These are phyloP conservation scores for Elsinoe arachidis DNA, from an alignment of 2,329 filamentous ascomycete genomes.

Conservation along the genomic window DNA sequence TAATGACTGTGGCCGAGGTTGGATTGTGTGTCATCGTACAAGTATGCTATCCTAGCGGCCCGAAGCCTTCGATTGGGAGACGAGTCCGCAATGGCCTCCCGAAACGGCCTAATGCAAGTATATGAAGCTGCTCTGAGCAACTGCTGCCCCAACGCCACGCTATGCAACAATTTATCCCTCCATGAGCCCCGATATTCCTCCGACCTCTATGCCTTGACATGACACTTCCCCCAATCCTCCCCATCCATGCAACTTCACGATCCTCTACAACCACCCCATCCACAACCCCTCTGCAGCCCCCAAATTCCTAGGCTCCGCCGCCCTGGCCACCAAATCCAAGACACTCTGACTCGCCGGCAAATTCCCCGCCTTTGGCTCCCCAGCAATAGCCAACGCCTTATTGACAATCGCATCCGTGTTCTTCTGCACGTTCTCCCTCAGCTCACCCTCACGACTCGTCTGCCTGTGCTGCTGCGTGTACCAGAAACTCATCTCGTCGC, in stretches of 20 bases:
- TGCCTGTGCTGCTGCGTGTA: conserved; percentile 68
- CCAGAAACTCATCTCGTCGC: conserved; percentile 98
- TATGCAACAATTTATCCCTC: background rate
- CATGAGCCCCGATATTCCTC: background rate
- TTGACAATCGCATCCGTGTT: conserved; percentile 92
- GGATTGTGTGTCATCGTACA: background rate
- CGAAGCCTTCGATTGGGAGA: background rate
- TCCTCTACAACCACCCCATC: conserved; percentile 80
- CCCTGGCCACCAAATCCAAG: conserved; percentile 85
- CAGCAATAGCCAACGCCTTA: conserved; percentile 74
- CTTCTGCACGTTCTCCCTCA: conserved; percentile 69
- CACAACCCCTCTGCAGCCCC: conserved; percentile 84
- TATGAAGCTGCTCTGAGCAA: background rate
- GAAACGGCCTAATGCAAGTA: background rate
- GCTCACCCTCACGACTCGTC: conserved; percentile 55
- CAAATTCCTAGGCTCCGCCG: conserved; percentile 84
- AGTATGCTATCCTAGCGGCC: background rate
- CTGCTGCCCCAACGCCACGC: conserved; percentile 6
- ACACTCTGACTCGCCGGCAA: conserved; percentile 94
- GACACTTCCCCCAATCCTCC: background rate
- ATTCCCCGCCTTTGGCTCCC: conserved; percentile 52
- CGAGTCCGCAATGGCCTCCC: background rate
- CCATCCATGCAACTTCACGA: background rate
- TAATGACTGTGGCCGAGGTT: too few relatives aligned
- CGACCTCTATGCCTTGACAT: background rate